Evolutionary conservation across 768 basidiomycete species (phyloP).

Genomic region (Omphalotus guepiniiformis): DNA sequence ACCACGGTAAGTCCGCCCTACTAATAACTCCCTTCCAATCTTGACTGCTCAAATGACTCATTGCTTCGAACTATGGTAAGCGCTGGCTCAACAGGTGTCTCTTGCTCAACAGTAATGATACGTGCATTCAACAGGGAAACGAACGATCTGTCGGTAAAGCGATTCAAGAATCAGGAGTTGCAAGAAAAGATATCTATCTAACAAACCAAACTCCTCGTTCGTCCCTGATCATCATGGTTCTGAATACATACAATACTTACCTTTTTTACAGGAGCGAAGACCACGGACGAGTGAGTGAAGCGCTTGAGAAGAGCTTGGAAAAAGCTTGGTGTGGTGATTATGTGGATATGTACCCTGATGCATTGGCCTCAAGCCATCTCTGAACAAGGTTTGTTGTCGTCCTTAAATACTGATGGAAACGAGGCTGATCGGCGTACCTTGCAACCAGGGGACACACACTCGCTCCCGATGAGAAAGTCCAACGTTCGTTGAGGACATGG

Average conservation of each 20-base stretch:
- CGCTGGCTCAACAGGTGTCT: background rate
- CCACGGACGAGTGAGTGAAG: conserved; percentile 29
- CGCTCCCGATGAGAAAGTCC: conserved; percentile 20
- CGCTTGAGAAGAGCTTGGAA: conserved; percentile 30
- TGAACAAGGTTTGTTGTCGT: background rate
- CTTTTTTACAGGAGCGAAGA: conserved; percentile 28
- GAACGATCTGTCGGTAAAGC: conserved; percentile 35
- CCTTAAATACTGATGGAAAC: no score
- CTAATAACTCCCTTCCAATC: no score
- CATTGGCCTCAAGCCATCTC: conserved; percentile 33
- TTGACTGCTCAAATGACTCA: no score
- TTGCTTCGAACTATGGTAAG: conserved; percentile 9
- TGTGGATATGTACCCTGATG: conserved; percentile 46
- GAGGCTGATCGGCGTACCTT: no score
- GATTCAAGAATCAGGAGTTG: conserved; percentile 34
- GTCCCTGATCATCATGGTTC: conserved; percentile 4
- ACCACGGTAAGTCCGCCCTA: conserved; percentile 28
- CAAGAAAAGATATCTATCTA: conserved; percentile 34
- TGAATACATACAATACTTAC: conserved; percentile 21
- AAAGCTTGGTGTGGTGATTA: conserved; percentile 35
- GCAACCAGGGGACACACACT: no score
- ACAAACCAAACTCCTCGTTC: conserved; percentile 39
- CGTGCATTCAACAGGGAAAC: conserved; percentile 23
- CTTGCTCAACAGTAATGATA: no score
- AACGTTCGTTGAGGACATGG: conserved; percentile 36